Evolutionary conservation across 2,329 filamentous ascomycete genomes (phyloP).

Genomic region (Pezicula radicicola): DNA sequence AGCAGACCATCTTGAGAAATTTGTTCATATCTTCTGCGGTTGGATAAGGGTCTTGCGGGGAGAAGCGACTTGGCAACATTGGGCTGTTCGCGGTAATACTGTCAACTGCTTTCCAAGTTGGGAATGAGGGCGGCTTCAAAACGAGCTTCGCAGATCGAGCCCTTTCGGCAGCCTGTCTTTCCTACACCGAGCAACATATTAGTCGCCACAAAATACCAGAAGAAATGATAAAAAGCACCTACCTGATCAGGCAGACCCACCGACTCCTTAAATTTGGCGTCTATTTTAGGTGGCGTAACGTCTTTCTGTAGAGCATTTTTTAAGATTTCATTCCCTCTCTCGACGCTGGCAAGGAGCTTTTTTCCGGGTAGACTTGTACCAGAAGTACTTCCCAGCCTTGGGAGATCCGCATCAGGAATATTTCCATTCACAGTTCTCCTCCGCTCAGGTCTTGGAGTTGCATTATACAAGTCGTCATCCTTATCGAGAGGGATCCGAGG

Average conservation of each 20-base stretch:
- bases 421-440: not conserved
- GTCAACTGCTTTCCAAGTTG: not conserved
- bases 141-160: no score
- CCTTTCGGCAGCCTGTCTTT: no score
- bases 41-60: not conserved
- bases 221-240: no score
- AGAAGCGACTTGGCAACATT: not conserved
- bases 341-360: not conserved
- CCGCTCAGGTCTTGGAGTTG: not conserved
- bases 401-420: not conserved
- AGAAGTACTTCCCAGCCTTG: not conserved
- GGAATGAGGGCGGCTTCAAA: not conserved
- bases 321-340: not conserved
- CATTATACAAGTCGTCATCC: not conserved
- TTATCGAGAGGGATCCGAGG: not conserved
- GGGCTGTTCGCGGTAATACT: not conserved
- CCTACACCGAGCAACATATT: no score
- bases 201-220: no score
- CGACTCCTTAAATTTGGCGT: not conserved
- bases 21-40: no score
- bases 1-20: no score
- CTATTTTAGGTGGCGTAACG: not conserved
- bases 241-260: not conserved
- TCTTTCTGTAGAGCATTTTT: not conserved
- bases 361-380: not conserved